Evolutionary conservation across 768 basidiomycete genomes (phyloP).

Genomic region (Nevesoporus exiguus): DNA sequence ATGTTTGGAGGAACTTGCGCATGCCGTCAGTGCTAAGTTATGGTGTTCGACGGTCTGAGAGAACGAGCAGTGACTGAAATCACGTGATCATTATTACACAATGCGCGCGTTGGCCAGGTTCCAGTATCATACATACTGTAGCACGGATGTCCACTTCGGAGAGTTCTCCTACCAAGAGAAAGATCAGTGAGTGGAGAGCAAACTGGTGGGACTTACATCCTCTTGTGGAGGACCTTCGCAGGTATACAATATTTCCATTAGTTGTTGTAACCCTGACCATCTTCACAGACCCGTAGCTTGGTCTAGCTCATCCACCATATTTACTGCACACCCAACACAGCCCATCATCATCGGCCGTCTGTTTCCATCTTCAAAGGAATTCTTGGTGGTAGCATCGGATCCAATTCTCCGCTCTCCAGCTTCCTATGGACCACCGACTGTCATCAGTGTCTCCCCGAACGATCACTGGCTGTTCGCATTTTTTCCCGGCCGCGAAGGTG

Average conservation of each 20-base stretch:
- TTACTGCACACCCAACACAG: conserved; percentile 62
- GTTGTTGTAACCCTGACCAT: not conserved
- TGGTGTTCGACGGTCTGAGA: no score
- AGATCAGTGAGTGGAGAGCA: conserved; percentile 55
- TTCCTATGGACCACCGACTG: conserved; percentile 57
- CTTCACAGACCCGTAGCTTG: conserved; percentile 61
- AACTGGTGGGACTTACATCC: conserved; percentile 77
- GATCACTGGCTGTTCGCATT: conserved; percentile 72
- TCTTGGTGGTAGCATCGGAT: conserved; percentile 52
- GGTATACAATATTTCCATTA: conserved; percentile 34
- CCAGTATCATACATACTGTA: no score
- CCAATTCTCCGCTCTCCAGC: conserved; percentile 43
- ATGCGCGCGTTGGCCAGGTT: not conserved
- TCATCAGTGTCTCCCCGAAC: conserved; percentile 56
- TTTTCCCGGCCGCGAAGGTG: conserved; percentile 56
- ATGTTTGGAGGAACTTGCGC: conserved; percentile 38
- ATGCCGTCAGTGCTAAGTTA: conserved; percentile 10
- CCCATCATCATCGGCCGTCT: conserved; percentile 59
- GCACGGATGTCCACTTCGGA: conserved; percentile 24
- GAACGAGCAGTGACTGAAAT: not conserved
- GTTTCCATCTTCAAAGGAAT: conserved; percentile 69
- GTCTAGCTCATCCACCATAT: conserved; percentile 66
- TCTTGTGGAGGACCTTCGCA: conserved; percentile 51
- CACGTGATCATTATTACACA: conserved; percentile 1
- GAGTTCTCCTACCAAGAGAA: conserved; percentile 49